A percentile compares a stretch with the other conserved stretches of the same genome.
Evolutionary conservation across 2,329 filamentous ascomycete genomes (phyloP).

Genomic region (Fusarium xyrophilum): DNA sequence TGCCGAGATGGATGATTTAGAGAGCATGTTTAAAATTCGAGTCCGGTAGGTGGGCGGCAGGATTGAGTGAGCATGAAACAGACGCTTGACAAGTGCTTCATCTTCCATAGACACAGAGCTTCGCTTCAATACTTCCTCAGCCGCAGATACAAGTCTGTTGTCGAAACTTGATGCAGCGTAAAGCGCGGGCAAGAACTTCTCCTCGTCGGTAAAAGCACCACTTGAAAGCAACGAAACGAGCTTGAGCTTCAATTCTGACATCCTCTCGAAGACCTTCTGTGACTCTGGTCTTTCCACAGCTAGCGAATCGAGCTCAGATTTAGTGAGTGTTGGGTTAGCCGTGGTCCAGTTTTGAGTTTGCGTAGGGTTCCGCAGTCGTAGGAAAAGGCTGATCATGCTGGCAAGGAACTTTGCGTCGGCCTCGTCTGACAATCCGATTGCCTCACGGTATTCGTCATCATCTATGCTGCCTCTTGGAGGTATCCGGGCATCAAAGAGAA

Average conservation of each 20-base stretch:
- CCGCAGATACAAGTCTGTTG: slow-evolving; percentile 80
- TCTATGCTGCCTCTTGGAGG: slow-evolving; percentile 81
- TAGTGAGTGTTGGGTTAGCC: slow-evolving; percentile 46
- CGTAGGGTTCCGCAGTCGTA: slow-evolving; percentile 53
- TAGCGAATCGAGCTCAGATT: slow-evolving; percentile 43
- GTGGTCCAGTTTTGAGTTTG: slow-evolving; percentile 44
- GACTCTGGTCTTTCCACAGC: slow-evolving; percentile 58
- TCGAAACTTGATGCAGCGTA: slow-evolving; percentile 85
- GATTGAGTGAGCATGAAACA: slow-evolving; percentile 79
- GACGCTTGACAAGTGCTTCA: slow-evolving; percentile 62
- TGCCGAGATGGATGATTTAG: slow-evolving; percentile 78
- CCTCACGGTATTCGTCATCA: slow-evolving; percentile 70
- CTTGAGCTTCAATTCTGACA: slow-evolving; percentile 59
- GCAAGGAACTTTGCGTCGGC: slow-evolving; percentile 78
- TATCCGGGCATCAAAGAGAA: slow-evolving; percentile 74
- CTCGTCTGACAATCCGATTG: slow-evolving; percentile 69
- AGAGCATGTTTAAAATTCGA: slow-evolving; percentile 76
- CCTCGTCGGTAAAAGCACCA: slow-evolving; percentile 81
- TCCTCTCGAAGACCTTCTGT: slow-evolving; percentile 60
- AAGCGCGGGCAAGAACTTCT: slow-evolving; percentile 83
- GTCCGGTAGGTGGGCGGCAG: slow-evolving; percentile 76
- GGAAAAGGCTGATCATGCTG: slow-evolving; percentile 76
- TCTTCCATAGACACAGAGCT: slow-evolving; percentile 78
- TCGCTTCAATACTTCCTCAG: slow-evolving; percentile 87
- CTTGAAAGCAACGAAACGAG: slow-evolving; percentile 78